phyloP scores from a whole-genome alignment of 2,329 filamentous ascomycete species.

The Didymella keratinophila region DNA sequence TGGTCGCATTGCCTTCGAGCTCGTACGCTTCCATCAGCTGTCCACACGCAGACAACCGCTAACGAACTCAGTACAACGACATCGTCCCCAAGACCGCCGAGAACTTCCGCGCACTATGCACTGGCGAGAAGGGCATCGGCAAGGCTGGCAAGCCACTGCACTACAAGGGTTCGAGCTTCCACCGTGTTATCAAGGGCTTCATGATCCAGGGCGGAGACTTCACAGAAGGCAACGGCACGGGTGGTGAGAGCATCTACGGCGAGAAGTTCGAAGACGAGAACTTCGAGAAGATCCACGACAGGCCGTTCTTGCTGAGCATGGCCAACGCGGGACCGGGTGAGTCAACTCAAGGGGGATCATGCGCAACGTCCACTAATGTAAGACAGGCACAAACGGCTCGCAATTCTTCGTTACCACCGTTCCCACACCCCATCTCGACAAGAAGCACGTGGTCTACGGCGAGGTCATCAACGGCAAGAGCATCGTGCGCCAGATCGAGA shows the following conservation, averaged over 20 bases:
- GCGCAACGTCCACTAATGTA: constrained; percentile 16
- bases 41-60: not conserved
- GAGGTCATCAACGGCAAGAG: constrained; percentile 94
- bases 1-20: constrained; percentile 86
- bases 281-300: constrained; percentile 89
- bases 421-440: constrained; percentile 90
- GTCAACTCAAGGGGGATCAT: constrained; percentile 38
- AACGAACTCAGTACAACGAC: constrained; percentile 42
- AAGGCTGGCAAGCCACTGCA: constrained; percentile 84
- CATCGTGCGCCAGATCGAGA: constrained; percentile 88
- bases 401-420: constrained; percentile 99
- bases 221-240: constrained; percentile 91
- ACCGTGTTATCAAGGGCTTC: constrained; percentile 97
- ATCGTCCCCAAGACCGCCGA: constrained; percentile 93
- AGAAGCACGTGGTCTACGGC: constrained; percentile 97
- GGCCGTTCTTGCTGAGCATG: constrained; percentile 95
- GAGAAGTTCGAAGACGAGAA: constrained; percentile 98
- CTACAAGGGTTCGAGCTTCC: constrained; percentile 92
- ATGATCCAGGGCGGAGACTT: constrained; percentile 99
- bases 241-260: constrained; percentile 96
- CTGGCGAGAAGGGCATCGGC: constrained; percentile 88
- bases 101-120: constrained; percentile 94
- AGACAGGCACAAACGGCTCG: constrained; percentile 85
- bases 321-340: constrained; percentile 92
- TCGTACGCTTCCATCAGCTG: constrained; percentile 60